Base-by-base conservation (phyloP, 1,284 basidiomycete genomes). In the Leccinum angustisporum region DNA sequence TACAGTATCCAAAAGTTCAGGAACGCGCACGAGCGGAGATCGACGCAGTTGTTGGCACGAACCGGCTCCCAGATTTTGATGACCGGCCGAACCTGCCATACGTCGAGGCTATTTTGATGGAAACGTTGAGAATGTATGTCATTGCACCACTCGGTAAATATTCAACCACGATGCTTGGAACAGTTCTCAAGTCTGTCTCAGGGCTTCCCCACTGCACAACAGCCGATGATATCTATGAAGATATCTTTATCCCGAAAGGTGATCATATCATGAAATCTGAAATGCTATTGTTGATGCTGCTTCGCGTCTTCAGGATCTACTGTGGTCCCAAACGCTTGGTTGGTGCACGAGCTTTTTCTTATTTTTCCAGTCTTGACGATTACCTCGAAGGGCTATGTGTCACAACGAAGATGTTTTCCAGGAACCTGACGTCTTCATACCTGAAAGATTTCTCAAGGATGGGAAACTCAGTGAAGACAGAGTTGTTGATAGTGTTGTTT, bases 101-200 rank as follows among this genome's bases (percentile, higher is more conserved):
- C 64, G 65, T 85, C 1, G 69, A 75, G n/a, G 83, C 83, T 1
- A 65, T 83, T 3, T 65, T 84, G 57, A 79, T 81, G 64, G 86
- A 87, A 66, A 77, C 80, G 4, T 58, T 86, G 36, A 73, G 86
- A 21, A 82, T 78, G 71, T 77, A 80, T 14, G 76, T 81, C 3
- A 75, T 82, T 14, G 75, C 67, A 3, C 80, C 65, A 50, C 75
- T 71, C 63, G 57, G 62, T 56, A 48, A 52, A 36, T 53, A 48
- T 34, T 36, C 46, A 10, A 54, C 27, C 8, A 11, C 7, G 18
- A 25, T 5, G 2, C 6, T 46, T 46, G 18, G 18, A 21, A 46
- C 11, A 6, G 18, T 21, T n/a, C 33, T 56, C 0, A 36, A 31
- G 0, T 18, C 34, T 1, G 5, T 40, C 6, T 43, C 34, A 82